These are phyloP conservation scores for Sphaerulina populicola DNA, from an alignment of 2,329 filamentous ascomycete species.

Conservation along the genomic window DNA sequence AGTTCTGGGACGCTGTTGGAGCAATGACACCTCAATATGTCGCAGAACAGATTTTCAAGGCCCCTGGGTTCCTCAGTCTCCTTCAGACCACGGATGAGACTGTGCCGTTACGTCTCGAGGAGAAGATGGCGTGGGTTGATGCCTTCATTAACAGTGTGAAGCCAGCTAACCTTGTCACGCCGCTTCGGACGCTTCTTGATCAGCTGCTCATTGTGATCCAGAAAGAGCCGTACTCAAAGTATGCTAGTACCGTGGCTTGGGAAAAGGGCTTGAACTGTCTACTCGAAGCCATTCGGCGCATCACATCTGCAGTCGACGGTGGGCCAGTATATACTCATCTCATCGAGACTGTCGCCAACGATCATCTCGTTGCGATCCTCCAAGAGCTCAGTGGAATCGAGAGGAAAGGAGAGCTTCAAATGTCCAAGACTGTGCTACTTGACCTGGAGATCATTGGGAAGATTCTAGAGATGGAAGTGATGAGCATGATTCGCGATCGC, in stretches of 20 bases:
- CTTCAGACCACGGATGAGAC: constrained; percentile 49
- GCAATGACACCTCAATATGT: constrained; percentile 71
- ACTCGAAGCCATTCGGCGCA: constrained; percentile 19
- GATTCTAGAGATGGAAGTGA: constrained; percentile 62
- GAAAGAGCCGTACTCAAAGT: constrained; percentile 47
- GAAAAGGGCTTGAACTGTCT: constrained; percentile 48
- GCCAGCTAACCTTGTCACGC: constrained; percentile 65
- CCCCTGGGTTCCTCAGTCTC: constrained; percentile 55
- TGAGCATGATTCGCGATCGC: constrained; percentile 60
- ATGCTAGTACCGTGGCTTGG: constrained; percentile 54
- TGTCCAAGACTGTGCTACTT: constrained; percentile 36
- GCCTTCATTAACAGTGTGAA: constrained; percentile 71
- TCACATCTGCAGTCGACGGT: constrained; percentile 20
- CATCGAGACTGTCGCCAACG: constrained; percentile 27
- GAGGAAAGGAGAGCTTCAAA: constrained; percentile 25
- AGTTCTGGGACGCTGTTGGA: constrained; percentile 83
- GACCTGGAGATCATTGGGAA: constrained; percentile 58
- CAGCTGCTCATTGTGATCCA: constrained; percentile 63
- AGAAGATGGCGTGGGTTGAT: constrained; percentile 67
- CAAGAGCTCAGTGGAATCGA: constrained; percentile 28
- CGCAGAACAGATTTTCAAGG: constrained; percentile 74
- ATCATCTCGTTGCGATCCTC: constrained; percentile 26
- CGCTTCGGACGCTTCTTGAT: constrained; percentile 68
- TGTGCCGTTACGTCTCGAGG: constrained; percentile 43
- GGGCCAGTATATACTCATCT: constrained; percentile 27